phyloP scores from a whole-genome alignment of 805 yeast species.

The Kodamaea fukazawae region DNA sequence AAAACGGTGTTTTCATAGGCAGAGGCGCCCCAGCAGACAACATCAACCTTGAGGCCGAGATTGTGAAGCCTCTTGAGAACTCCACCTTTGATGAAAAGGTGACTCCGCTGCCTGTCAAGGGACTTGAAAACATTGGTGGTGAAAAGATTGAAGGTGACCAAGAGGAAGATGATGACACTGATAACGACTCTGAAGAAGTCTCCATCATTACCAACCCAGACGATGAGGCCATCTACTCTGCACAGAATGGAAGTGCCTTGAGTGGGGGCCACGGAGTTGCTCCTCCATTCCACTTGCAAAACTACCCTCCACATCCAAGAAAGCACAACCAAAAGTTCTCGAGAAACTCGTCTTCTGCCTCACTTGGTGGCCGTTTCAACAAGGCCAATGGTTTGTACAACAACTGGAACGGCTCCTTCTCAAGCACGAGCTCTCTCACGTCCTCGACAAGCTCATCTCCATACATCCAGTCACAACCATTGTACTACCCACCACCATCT shows the following conservation, averaged over 20 bases:
- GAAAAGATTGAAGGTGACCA: too few species aligned
- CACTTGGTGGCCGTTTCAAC: neutral
- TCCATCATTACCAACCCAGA: slow-evolving; percentile 11
- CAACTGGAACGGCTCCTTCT: neutral
- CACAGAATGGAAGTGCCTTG: slow-evolving; percentile 7
- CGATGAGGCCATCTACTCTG: slow-evolving; percentile 8
- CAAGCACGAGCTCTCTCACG: neutral
- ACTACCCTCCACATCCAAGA: slow-evolving; percentile 91
- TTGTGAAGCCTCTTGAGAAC: too few species aligned
- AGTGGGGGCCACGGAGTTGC: slow-evolving; percentile 2
- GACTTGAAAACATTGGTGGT: too few species aligned
- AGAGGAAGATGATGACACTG: slow-evolving; percentile 3
- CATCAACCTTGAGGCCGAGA: too few species aligned
- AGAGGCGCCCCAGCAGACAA: too few species aligned
- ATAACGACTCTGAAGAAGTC: slow-evolving; percentile 9
- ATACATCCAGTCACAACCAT: slow-evolving; percentile 1
- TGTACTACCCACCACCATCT: neutral
- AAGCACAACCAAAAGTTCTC: slow-evolving; percentile 62
- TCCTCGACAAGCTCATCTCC: slow-evolving; percentile 2
- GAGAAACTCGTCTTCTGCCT: slow-evolving; percentile 90
- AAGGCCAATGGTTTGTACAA: neutral
- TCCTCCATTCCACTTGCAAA: slow-evolving; percentile 41
- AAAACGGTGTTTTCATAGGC: too few species aligned
- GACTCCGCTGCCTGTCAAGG: too few species aligned
- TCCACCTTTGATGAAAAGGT: too few species aligned